Evolutionary conservation across 2,329 filamentous ascomycete species (phyloP), one percentile per base, ranked within the genome.

Genomic region (Fusarium sp.): DNA sequence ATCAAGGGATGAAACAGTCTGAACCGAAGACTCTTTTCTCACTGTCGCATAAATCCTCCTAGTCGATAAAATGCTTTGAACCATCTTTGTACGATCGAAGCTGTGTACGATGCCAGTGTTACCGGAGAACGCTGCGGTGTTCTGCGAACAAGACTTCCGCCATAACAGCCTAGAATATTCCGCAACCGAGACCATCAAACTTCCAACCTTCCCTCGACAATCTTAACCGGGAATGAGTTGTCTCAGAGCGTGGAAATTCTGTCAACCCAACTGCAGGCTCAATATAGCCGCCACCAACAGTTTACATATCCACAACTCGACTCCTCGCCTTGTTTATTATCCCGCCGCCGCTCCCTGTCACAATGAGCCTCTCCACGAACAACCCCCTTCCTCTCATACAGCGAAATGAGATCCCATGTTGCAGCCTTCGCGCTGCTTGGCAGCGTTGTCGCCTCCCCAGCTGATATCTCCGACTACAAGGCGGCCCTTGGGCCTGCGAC

Each of bases 261-360:
- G 7, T 37, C 27, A 55, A n/a, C 13, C 12, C 25, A 44, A 56
- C 18, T 11, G 12, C 7, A 3, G 34, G 27, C 13, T 27, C 4
- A 46, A 42, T 34, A 10, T 12, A 7, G 9, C 10, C 22, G 48
- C 48, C 56, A 56, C 37, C 56, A 44, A 55, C 22, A 58, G 16
- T 30, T 27, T 14, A 18, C 34, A 56, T 58, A 20, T 16, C 22
- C 14, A 3, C 14, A 10, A 12, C 1, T 2, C 6, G 3, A 44
- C 22, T 25, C 41, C 22, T 44, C 22, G 22, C 7, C 16, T 7
- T 13, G 4, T 12, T 7, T 34, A 20, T 56, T 56, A 44, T 42
- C 32, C 3, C 7, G 13, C 20, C 7, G 2, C 12, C 7, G 1
- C 14, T 27, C 27, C 18, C 6, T 8, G 10, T 13, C 3, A 16